phyloP scores from a whole-genome alignment of 2,329 filamentous ascomycete species.

The Bisporella sp. region DNA sequence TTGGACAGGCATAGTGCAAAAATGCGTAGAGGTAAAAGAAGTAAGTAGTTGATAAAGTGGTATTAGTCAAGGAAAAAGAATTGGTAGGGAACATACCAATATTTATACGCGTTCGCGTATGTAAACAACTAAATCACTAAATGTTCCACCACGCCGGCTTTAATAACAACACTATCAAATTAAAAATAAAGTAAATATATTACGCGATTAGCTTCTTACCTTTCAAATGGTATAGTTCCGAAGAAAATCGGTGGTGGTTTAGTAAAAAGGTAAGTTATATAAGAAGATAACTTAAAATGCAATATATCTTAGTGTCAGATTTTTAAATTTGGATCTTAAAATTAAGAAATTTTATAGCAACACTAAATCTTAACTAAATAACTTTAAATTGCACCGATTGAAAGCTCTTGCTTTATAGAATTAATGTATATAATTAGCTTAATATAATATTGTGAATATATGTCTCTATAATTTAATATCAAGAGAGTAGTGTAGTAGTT shows the following conservation, averaged over 20 bases:
- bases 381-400: not conserved
- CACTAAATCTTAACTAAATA: not conserved
- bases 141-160: not conserved
- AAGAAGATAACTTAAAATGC: not conserved
- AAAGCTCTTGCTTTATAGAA: not conserved
- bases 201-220: not conserved
- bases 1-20: no score
- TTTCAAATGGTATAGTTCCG: not conserved
- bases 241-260: not conserved
- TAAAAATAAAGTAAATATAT: not conserved
- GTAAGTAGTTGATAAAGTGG: no score
- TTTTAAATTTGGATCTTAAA: not conserved
- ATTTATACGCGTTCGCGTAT: no score
- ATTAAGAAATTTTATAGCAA: not conserved
- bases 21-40: no score
- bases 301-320: not conserved
- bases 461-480: not conserved
- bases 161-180: not conserved
- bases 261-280: not conserved
- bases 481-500: not conserved
- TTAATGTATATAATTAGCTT: not conserved
- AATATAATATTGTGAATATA: not conserved
- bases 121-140: no score
- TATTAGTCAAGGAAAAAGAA: no score
- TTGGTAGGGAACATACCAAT: no score